Evolutionary conservation across 2,329 filamentous ascomycete genomes (phyloP).

Genomic region (Diplodia sapinea): DNA sequence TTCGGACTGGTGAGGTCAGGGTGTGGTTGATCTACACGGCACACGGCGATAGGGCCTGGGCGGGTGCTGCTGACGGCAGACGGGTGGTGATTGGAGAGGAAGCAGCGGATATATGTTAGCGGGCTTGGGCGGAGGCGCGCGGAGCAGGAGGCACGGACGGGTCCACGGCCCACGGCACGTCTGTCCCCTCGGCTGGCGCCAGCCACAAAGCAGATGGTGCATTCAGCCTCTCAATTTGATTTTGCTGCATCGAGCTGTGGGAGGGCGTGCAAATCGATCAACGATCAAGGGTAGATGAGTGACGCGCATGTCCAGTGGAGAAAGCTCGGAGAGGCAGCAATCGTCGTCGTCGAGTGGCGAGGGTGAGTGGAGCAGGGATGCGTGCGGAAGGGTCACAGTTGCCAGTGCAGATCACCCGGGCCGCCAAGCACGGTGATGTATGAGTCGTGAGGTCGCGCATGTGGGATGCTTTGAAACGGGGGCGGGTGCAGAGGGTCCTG

Average conservation of each 20-base stretch:
- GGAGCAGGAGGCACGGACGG: not conserved
- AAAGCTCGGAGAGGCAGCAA: not conserved
- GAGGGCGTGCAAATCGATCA: not conserved
- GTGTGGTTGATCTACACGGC: not conserved
- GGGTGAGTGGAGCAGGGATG: not conserved
- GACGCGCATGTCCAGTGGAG: not conserved
- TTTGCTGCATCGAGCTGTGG: too few species aligned
- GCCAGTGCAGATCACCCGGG: conserved; percentile 7
- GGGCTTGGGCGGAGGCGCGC: not conserved
- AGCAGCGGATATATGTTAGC: not conserved
- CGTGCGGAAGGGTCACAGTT: not conserved
- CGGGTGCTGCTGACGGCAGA: too few species aligned
- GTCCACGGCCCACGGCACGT: not conserved
- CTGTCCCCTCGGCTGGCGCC: not conserved
- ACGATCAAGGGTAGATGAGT: not conserved
- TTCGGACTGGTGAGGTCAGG: not conserved
- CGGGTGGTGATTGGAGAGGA: not conserved
- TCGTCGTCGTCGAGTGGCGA: not conserved
- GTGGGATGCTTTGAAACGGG: conserved; percentile 11
- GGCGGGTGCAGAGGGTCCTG: not conserved
- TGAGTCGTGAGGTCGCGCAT: conserved; percentile 4
- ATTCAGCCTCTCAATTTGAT: not conserved
- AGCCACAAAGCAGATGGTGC: conserved; percentile 15
- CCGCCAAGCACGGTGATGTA: too few species aligned
- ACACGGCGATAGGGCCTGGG: not conserved